Percentiles rank a stretch among this genome's conserved stretches.
phyloP scores from a whole-genome alignment of 768 basidiomycete species.

The Mycena maculata region DNA sequence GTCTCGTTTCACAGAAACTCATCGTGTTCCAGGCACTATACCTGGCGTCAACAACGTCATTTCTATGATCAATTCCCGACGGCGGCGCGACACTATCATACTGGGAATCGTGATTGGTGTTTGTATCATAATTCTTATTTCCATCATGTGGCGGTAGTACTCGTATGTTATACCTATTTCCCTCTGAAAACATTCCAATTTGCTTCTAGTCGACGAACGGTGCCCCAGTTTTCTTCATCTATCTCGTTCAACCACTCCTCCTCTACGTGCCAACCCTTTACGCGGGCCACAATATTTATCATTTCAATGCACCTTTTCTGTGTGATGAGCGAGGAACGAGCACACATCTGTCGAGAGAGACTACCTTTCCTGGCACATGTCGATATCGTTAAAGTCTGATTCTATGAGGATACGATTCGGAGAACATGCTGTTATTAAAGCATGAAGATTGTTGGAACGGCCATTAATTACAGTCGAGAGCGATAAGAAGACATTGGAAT shows the following conservation, averaged over 20 bases:
- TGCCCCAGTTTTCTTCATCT: conserved; percentile 64
- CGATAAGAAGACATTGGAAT: conserved; percentile 87
- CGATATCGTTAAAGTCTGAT: conserved; percentile 84
- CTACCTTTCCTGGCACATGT: conserved; percentile 61
- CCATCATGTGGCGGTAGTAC: conserved; percentile 58
- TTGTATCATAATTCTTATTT: conserved; percentile 71
- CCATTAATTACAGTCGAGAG: conserved; percentile 88
- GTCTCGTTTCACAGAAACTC: not conserved
- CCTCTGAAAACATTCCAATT: conserved; percentile 77
- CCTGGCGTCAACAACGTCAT: conserved; percentile 95
- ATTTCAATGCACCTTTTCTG: conserved; percentile 82
- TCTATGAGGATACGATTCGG: conserved; percentile 83
- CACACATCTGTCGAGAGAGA: too few species aligned
- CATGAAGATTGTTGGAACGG: conserved; percentile 70
- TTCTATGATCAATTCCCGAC: conserved; percentile 91
- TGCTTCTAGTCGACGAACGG: conserved; percentile 69
- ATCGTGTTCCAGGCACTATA: conserved; percentile 71
- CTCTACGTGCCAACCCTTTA: conserved; percentile 85
- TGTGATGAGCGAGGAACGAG: too few species aligned
- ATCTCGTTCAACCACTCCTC: conserved; percentile 59
- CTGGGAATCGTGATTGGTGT: conserved; percentile 90
- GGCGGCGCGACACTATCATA: conserved; percentile 90
- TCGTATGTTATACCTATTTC: not conserved
- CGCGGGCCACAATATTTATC: conserved; percentile 72
- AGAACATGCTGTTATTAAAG: conserved; percentile 73